phyloP scores from a whole-genome alignment of 164 flowering plant species.

The Malania oleifera region DNA sequence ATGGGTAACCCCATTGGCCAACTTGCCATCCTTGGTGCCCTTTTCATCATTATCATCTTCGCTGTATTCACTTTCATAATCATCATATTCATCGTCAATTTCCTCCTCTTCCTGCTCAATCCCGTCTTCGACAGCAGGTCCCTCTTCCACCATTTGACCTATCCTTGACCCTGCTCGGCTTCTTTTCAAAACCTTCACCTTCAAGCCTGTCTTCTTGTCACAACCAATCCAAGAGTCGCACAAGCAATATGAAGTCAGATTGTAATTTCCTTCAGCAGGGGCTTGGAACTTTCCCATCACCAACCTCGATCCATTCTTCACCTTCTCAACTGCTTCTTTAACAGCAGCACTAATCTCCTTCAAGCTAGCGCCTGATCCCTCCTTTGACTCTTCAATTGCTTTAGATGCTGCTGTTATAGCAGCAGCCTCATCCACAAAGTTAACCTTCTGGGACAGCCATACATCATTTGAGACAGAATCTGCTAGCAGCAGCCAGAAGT shows the following conservation, averaged over 20 bases:
- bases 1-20: constrained; percentile 30
- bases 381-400: constrained; percentile 69
- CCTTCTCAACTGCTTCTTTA: constrained; percentile 69
- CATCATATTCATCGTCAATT: constrained; percentile 68
- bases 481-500: constrained; percentile 80
- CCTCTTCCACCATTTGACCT: constrained; percentile 41
- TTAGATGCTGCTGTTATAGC: constrained; percentile 75
- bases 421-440: constrained; percentile 77
- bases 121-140: constrained; percentile 46
- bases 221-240: constrained; percentile 94
- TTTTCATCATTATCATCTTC: constrained; percentile 62
- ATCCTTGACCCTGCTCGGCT: constrained; percentile 68
- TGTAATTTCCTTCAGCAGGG: constrained; percentile 76
- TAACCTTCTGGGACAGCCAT: constrained; percentile 83
- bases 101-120: constrained; percentile 72
- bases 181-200: constrained; percentile 65
- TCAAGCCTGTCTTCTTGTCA: constrained; percentile 56
- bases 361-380: constrained; percentile 58
- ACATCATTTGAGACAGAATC: constrained; percentile 65
- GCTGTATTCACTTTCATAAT: constrained; percentile 93
- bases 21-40: constrained; percentile 33
- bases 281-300: constrained; percentile 82
- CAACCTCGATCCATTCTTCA: constrained; percentile 63
- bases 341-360: constrained; percentile 53
- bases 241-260: constrained; percentile 63